phyloP scores from a whole-genome alignment of 2,329 filamentous ascomycete genomes.

The Penicillium digitatum region DNA sequence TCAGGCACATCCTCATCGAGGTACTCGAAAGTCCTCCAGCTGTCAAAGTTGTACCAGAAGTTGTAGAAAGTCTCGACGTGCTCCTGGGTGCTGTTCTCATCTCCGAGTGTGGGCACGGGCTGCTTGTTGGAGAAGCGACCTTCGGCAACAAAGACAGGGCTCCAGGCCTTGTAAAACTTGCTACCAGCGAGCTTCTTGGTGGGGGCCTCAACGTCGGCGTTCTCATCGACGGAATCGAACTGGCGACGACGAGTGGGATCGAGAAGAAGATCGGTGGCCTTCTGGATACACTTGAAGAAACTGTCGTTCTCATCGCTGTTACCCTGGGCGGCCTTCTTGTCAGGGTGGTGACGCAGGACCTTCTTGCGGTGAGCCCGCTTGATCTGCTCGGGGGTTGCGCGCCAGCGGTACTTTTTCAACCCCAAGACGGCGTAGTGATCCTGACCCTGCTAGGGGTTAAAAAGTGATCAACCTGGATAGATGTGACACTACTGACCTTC shows the following conservation, averaged over 20 bases:
- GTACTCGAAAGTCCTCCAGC: slow-evolving; percentile 96
- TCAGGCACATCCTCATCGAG: slow-evolving; percentile 98
- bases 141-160: slow-evolving; percentile 84
- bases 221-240: slow-evolving; percentile 94
- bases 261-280: slow-evolving; percentile 87
- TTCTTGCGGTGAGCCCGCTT: slow-evolving; percentile 99
- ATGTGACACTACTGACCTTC: slow-evolving; percentile 65
- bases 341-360: slow-evolving; percentile 96
- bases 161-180: slow-evolving; percentile 95
- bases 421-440: slow-evolving; percentile 98
- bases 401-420: slow-evolving; percentile 84
- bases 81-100: slow-evolving; percentile 78
- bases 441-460: slow-evolving; percentile 60
- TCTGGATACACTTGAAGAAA: slow-evolving; percentile 99
- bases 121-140: slow-evolving; percentile 86
- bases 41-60: slow-evolving; percentile 99
- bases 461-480: background rate
- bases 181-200: slow-evolving; percentile 83
- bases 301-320: slow-evolving; percentile 80
- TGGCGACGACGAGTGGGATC: slow-evolving; percentile 91
- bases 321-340: slow-evolving; percentile 94
- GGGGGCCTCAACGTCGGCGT: slow-evolving; percentile 85
- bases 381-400: slow-evolving; percentile 95
- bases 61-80: slow-evolving; percentile 97
- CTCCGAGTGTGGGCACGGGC: slow-evolving; percentile 81